Evolutionary conservation across 2,329 filamentous ascomycete species (phyloP).

Genomic region (Leptosphaerulina australis): DNA sequence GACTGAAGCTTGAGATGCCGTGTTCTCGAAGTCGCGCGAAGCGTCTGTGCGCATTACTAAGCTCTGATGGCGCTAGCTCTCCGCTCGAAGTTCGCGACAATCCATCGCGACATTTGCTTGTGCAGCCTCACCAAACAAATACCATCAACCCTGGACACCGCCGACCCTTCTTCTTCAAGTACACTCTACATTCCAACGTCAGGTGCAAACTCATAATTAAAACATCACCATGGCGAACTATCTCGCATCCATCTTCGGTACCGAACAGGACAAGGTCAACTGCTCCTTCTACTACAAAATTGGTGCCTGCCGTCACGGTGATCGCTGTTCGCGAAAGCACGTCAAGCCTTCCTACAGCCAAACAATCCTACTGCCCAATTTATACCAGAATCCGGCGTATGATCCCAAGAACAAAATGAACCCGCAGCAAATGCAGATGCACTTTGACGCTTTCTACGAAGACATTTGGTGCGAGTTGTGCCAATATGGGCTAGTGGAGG

Average conservation of each 20-base stretch:
- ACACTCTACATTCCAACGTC: neutral
- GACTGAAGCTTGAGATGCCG: neutral
- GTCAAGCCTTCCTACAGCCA: constrained; percentile 98
- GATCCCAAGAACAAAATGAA: constrained; percentile 98
- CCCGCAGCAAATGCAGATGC: constrained; percentile 92
- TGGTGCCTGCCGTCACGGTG: constrained; percentile 96
- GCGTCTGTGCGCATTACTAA: constrained; percentile 20
- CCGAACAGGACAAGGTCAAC: constrained; percentile 98
- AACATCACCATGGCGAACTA: constrained; percentile 83
- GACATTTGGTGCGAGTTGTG: constrained; percentile 99
- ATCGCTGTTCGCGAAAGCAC: constrained; percentile 97
- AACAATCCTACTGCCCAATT: constrained; percentile 95
- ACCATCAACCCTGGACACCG: constrained; percentile 7
- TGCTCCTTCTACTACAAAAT: constrained; percentile 99
- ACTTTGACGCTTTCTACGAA: constrained; percentile 99
- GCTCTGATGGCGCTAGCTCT: constrained; percentile 14
- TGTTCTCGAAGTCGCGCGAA: constrained; percentile 19
- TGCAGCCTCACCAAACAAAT: constrained; percentile 13
- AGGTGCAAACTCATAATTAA: neutral
- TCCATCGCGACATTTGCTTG: constrained; percentile 26
- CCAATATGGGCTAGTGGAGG: constrained; percentile 94
- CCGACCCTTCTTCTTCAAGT: constrained; percentile 1
- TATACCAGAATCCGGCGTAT: constrained; percentile 98
- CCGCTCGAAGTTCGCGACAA: constrained; percentile 21
- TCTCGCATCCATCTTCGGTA: constrained; percentile 98